These are phyloP conservation scores for Geotrichum carabidarum DNA, from an alignment of 1,139 yeast species.

Conservation along the genomic window DNA sequence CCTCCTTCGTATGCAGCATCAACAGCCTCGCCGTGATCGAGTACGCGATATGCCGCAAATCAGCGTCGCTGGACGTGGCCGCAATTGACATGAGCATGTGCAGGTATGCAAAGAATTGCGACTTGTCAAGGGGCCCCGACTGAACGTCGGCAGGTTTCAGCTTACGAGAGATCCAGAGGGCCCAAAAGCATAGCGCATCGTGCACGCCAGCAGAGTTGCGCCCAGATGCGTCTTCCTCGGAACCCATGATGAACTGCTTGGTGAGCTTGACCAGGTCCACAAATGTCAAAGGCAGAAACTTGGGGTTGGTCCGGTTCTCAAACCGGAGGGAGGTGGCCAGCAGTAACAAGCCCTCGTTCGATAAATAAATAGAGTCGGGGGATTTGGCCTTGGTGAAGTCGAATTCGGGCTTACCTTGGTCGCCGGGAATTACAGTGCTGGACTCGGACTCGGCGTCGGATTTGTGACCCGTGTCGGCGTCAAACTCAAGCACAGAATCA, in stretches of 20 bases:
- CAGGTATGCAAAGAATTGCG: conserved; percentile 40
- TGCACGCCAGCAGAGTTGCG: conserved; percentile 38
- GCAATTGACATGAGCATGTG: conserved; percentile 38
- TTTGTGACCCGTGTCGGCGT: conserved; percentile 10
- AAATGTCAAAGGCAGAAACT: conserved; percentile 23
- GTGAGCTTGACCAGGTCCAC: conserved; percentile 27
- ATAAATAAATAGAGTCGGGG: conserved; percentile 18
- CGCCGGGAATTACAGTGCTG: conserved; percentile 15
- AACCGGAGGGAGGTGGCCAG: conserved; percentile 35
- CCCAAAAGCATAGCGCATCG: conserved; percentile 44
- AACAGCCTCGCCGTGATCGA: conserved; percentile 40
- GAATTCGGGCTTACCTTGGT: conserved; percentile 11
- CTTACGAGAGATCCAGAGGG: conserved; percentile 39
- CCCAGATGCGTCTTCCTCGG: conserved; percentile 30
- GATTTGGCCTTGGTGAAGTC: conserved; percentile 21
- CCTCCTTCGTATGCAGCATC: conserved; percentile 51
- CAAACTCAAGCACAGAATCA: conserved; percentile 18
- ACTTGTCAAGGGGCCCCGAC: conserved; percentile 18
- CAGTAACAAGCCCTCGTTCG: conserved; percentile 34
- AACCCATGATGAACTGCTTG: conserved; percentile 10
- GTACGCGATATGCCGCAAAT: conserved; percentile 31
- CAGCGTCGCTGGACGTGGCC: conserved; percentile 34
- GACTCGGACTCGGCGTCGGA: conserved; percentile 19
- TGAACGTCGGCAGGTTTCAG: conserved; percentile 27
- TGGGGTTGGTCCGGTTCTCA: conserved; percentile 25